These are phyloP conservation scores for Beauveria caledonica DNA, from an alignment of 2,329 filamentous ascomycete species.

Conservation along the genomic window DNA sequence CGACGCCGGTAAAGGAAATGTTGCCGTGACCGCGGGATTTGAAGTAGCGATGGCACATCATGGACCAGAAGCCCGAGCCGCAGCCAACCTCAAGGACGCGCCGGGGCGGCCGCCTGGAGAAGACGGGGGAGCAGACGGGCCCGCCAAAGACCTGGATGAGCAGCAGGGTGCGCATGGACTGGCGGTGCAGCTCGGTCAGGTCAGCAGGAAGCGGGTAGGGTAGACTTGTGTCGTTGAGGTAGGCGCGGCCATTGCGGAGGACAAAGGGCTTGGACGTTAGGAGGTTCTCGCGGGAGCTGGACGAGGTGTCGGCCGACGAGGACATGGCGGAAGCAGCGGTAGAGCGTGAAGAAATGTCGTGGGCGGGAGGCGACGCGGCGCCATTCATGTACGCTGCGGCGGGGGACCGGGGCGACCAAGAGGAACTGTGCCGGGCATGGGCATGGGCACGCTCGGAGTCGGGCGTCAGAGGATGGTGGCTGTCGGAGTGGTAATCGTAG, in stretches of 20 bases:
- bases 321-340: conserved; percentile 28
- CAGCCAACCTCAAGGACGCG: conserved; percentile 82
- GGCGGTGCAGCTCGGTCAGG: conserved; percentile 76
- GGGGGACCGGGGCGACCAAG: conserved; percentile 11
- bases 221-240: conserved; percentile 63
- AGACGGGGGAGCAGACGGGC: conserved; percentile 64
- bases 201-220: conserved; percentile 85
- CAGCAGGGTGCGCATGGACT: conserved; percentile 75
- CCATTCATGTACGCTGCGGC: conserved; percentile 25
- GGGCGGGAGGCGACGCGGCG: conserved; percentile 24
- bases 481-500: neutral
- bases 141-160: conserved; percentile 74
- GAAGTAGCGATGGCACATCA: conserved; percentile 78
- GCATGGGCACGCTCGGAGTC: conserved; percentile 5
- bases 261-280: conserved; percentile 48
- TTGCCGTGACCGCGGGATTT: conserved; percentile 56
- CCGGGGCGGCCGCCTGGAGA: conserved; percentile 59
- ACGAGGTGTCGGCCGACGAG: conserved; percentile 34
- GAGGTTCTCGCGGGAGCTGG: conserved; percentile 34
- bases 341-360: conserved; percentile 24
- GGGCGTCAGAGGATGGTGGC: neutral
- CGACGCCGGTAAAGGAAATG: conserved; percentile 73
- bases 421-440: conserved; percentile 1
- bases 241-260: conserved; percentile 71
- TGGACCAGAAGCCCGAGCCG: conserved; percentile 83